phyloP scores from a whole-genome alignment of 768 basidiomycete genomes.

The Termitomyces sp. region DNA sequence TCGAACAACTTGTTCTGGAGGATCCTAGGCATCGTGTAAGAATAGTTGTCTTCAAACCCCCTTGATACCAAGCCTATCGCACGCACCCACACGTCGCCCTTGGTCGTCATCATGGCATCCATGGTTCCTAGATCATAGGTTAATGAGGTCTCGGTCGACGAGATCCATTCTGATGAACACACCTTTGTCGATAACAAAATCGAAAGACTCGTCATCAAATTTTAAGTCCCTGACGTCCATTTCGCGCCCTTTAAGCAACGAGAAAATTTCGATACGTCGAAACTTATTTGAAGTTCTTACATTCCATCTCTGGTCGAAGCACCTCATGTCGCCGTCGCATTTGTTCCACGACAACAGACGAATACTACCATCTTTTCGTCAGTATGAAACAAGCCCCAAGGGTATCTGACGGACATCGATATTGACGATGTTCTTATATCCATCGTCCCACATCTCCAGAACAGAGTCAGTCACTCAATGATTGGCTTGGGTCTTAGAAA shows the following conservation, averaged over 20 bases:
- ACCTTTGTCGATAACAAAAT: conserved; percentile 83
- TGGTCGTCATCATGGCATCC: conserved; percentile 86
- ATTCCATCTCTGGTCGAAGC: conserved; percentile 62
- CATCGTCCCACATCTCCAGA: conserved; percentile 79
- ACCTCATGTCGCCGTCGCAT: conserved; percentile 54
- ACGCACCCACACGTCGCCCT: conserved; percentile 77
- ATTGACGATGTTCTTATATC: conserved; percentile 76
- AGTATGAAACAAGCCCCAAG: neutral
- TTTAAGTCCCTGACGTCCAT: conserved; percentile 74
- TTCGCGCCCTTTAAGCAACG: conserved; percentile 54
- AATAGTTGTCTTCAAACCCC: neutral
- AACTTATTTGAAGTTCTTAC: conserved; percentile 26
- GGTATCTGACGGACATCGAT: conserved; percentile 48
- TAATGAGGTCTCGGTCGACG: neutral
- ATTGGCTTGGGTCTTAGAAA: conserved; percentile 1
- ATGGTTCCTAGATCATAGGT: conserved; percentile 48
- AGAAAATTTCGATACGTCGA: neutral
- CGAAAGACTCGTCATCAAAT: conserved; percentile 58
- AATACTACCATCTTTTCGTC: conserved; percentile 46
- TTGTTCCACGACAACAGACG: conserved; percentile 63
- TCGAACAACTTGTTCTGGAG: conserved; percentile 60
- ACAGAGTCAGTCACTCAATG: neutral
- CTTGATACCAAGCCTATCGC: neutral
- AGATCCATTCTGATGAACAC: neutral
- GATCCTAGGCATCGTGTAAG: conserved; percentile 45